Percentiles rank a stretch among this genome's conserved stretches.
Evolutionary conservation across 176 grass and related monocot genomes (phyloP).

Genomic region (Saccharum spontaneum): DNA sequence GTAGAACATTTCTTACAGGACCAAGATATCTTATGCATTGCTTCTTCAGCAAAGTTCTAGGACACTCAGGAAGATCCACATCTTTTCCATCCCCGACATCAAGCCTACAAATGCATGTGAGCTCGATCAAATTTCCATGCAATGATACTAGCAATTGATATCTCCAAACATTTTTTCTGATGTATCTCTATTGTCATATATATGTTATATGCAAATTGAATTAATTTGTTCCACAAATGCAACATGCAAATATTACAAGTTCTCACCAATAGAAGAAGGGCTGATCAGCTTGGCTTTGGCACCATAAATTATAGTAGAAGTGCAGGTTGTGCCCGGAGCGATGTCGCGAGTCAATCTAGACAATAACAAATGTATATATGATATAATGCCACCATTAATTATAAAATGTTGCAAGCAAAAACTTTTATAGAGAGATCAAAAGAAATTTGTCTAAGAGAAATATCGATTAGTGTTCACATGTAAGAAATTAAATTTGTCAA

Average conservation of each 20-base stretch:
- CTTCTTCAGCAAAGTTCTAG: slow-evolving; percentile 64
- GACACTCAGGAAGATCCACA: slow-evolving; percentile 68
- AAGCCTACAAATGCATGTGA: slow-evolving; percentile 52
- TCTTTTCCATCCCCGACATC: slow-evolving; percentile 85
- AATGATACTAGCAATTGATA: not conserved
- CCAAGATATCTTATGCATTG: slow-evolving; percentile 93
- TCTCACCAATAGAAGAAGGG: slow-evolving; percentile 99
- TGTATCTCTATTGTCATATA: not conserved
- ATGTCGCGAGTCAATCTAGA: slow-evolving; percentile 86
- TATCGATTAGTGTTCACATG: not conserved
- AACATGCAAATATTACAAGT: not conserved
- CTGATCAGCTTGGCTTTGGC: slow-evolving; percentile 64
- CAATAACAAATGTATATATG: not conserved
- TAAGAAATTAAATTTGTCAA: not conserved
- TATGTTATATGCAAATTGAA: not conserved
- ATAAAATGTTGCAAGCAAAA: not conserved
- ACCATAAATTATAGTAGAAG: slow-evolving; percentile 79
- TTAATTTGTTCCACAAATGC: not conserved
- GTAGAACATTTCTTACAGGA: slow-evolving; percentile 62
- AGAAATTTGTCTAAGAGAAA: not conserved
- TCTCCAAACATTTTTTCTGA: not conserved
- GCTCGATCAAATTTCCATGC: not conserved
- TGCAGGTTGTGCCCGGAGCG: slow-evolving; percentile 90
- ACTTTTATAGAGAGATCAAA: not conserved
- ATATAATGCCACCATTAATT: not conserved